These are phyloP conservation scores for Penicillium psychrosexuale DNA, from an alignment of 2,329 filamentous ascomycete genomes.

Conservation along the genomic window DNA sequence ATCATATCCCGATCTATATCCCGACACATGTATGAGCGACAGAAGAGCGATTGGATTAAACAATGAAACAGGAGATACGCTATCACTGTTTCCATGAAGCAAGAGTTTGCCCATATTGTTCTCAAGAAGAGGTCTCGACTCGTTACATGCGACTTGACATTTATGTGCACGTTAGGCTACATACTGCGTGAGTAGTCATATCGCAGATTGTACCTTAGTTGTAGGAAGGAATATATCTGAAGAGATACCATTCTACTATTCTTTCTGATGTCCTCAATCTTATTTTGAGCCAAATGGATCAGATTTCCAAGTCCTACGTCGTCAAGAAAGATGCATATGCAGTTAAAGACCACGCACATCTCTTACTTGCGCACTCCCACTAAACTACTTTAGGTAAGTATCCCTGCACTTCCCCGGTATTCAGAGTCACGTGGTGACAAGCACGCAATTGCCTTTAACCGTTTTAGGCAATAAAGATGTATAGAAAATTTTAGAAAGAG, in stretches of 20 bases:
- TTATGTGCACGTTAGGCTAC: too few relatives aligned
- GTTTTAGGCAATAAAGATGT: neutral
- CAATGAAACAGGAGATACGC: neutral
- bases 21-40: neutral
- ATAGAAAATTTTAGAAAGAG: neutral
- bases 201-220: neutral
- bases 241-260: neutral
- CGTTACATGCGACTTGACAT: neutral
- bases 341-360: neutral
- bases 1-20: neutral
- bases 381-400: neutral
- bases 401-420: neutral
- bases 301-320: neutral
- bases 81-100: too few relatives aligned
- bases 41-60: neutral
- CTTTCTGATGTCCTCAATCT: neutral
- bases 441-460: constrained; percentile 5
- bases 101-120: too few relatives aligned
- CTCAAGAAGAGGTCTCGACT: neutral
- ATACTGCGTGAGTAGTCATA: too few relatives aligned
- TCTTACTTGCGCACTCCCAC: neutral
- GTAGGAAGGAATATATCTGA: too few relatives aligned
- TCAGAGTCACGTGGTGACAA: neutral
- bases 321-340: neutral
- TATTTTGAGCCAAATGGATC: neutral